Percentiles rank a stretch among this genome's conserved stretches.
Evolutionary conservation across 1,139 yeast genomes (phyloP).

Genomic region (Zygoascus sp.): DNA sequence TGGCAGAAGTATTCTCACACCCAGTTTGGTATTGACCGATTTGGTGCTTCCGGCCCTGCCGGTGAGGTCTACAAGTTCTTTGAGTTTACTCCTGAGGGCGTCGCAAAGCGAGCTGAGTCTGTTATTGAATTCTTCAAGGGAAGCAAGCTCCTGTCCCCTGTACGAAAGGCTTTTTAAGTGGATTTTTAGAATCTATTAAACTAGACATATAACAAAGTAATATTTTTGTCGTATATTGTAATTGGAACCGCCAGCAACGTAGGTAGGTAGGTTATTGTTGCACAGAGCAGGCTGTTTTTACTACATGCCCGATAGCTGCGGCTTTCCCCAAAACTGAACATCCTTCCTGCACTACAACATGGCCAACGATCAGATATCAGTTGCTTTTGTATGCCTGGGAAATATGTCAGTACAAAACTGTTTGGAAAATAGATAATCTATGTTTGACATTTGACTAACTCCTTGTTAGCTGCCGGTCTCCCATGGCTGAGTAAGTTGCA

Average conservation of each 20-base stretch:
- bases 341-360: background rate
- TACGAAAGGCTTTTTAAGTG: slow-evolving; percentile 62
- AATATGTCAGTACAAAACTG: slow-evolving; percentile 58
- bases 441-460: slow-evolving; percentile 11
- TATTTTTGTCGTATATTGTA: background rate
- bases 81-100: slow-evolving; percentile 90
- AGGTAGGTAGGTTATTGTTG: background rate
- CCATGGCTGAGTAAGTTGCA: slow-evolving; percentile 74
- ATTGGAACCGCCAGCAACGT: too few species aligned
- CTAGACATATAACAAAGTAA: slow-evolving; percentile 3
- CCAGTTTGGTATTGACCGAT: slow-evolving; percentile 92
- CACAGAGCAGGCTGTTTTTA: background rate
- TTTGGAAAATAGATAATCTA: background rate
- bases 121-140: slow-evolving; percentile 84
- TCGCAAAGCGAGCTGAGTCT: slow-evolving; percentile 80
- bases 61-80: slow-evolving; percentile 76
- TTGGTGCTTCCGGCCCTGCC: slow-evolving; percentile 97
- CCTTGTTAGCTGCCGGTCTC: slow-evolving; percentile 87
- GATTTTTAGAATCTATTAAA: slow-evolving; percentile 10
- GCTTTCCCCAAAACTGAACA: background rate
- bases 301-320: too few species aligned
- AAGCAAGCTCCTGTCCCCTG: slow-evolving; percentile 64
- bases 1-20: slow-evolving; percentile 97
- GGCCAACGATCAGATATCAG: slow-evolving; percentile 18
- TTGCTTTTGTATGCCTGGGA: slow-evolving; percentile 76